Base-by-base conservation (phyloP, 73 alveolate species). In the Tetrahymena malaccensis region DNA sequence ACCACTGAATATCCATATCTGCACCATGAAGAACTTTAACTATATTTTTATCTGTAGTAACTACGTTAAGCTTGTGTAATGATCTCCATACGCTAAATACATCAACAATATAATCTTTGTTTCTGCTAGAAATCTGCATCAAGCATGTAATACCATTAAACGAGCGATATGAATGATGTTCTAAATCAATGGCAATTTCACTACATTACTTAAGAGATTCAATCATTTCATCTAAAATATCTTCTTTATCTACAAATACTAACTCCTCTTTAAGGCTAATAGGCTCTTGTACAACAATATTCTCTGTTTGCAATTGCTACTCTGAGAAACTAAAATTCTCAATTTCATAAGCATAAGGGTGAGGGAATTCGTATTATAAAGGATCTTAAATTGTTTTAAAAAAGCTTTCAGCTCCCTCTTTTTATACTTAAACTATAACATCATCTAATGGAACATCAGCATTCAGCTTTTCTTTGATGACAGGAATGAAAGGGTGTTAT, bases 1-100 rank as follows among this genome's bases (percentile, higher is more conserved):
- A 96, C 99, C 99, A 99, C 50, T 95, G 94, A 84, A 98, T 97
- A 96, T 99, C 99, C 94, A 94, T 96, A 85, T 98, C 98, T 19
- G 99, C 99, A 35, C 99, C 99, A 98, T 99, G 99, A 33, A 99
- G 94, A 7, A 99, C 98, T 95, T 99, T 99, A 50, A 98, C 98
- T 16, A 98, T 99, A 17, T 96, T 96, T 3, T 98, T 98, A 95
- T 98, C 97, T 35, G 99, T 97, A 85, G 98, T 98, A 15, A 99
- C 93, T 43, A 34, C 96, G 96, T 95, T 97, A 94, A 96, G 96
- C 96, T 94, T 97, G 70, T 97, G 97, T 40, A 95, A 35, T 50
- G 22, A 93, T 38, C 85, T 93, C 95, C 97, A 95, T 93, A 99
- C 57, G 43, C 98, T 96, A 35, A 99, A 96, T 37, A 98, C 98